phyloP scores from a whole-genome alignment of 176 grass and related monocot genomes.

The Ensete glaucum region DNA sequence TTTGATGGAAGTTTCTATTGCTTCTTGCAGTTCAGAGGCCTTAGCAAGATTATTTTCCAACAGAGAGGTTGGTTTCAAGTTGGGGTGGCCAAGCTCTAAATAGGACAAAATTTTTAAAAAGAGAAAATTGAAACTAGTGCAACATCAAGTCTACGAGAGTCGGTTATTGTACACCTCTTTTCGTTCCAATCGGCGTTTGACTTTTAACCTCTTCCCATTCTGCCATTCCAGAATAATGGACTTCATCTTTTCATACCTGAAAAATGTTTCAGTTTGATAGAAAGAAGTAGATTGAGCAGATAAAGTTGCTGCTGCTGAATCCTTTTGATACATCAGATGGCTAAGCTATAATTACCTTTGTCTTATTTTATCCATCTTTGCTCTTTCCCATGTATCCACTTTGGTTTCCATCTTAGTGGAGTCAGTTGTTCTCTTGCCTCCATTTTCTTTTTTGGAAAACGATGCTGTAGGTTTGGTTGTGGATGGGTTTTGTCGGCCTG shows the following conservation, averaged over 20 bases:
- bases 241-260: slow-evolving; percentile 59
- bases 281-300: neutral
- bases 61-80: too few species aligned
- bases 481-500: slow-evolving; percentile 28
- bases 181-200: slow-evolving; percentile 27
- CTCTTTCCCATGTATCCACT: slow-evolving; percentile 61
- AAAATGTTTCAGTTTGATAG: neutral
- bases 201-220: slow-evolving; percentile 63
- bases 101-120: too few species aligned
- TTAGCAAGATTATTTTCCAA: too few species aligned
- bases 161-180: slow-evolving; percentile 53
- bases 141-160: neutral
- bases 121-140: too few species aligned
- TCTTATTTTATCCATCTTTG: slow-evolving; percentile 42
- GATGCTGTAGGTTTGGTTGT: slow-evolving; percentile 31
- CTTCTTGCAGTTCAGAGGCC: too few species aligned
- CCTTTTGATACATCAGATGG: neutral
- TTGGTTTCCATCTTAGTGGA: slow-evolving; percentile 24
- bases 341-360: slow-evolving; percentile 32
- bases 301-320: neutral
- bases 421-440: neutral
- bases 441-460: slow-evolving; percentile 26
- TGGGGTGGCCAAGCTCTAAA: too few species aligned
- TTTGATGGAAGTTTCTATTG: too few species aligned
- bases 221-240: slow-evolving; percentile 65